A percentile compares a stretch with the other conserved stretches of the same genome.
Conservation (phyloP, 2,329 filamentous ascomycete species). For the Fusarium napiforme region DNA sequence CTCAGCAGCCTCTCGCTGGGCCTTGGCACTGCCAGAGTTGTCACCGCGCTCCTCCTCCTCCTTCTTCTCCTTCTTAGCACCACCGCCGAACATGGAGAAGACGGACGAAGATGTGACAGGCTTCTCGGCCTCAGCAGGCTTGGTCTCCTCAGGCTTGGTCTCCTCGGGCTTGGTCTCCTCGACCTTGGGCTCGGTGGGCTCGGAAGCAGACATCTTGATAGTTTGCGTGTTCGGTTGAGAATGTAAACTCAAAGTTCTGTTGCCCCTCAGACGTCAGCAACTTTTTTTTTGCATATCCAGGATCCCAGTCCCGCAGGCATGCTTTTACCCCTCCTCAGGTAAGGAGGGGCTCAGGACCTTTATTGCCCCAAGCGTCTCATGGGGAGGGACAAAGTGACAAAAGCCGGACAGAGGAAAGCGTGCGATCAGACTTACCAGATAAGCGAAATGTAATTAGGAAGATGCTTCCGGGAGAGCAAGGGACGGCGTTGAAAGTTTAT, state of each 20-base stretch:
- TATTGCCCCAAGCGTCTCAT: slow-evolving; percentile 17
- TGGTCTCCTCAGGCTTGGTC: slow-evolving; percentile 41
- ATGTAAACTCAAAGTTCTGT: slow-evolving; percentile 15
- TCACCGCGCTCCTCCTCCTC: slow-evolving; percentile 83
- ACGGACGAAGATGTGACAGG: slow-evolving; percentile 72
- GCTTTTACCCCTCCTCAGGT: slow-evolving; percentile 36
- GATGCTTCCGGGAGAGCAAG: slow-evolving; percentile 12
- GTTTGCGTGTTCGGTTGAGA: slow-evolving; percentile 26
- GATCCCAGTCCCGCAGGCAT: slow-evolving; percentile 31
- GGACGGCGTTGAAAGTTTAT: slow-evolving; percentile 14
- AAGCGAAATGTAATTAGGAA: slow-evolving; percentile 29
- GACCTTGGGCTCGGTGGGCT: slow-evolving; percentile 66
- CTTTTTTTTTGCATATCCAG: slow-evolving; percentile 20
- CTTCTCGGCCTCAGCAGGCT: slow-evolving; percentile 45
- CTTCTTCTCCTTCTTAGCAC: slow-evolving; percentile 97
- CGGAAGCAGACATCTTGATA: slow-evolving; percentile 60
- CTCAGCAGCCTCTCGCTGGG: slow-evolving; percentile 72
- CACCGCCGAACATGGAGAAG: slow-evolving; percentile 99
- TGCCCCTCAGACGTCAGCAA: slow-evolving; percentile 35
- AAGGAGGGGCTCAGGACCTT: slow-evolving; percentile 34
- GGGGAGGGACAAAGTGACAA: background rate
- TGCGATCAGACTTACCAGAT: slow-evolving; percentile 32
- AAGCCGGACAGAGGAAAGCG: background rate
- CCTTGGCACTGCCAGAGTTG: slow-evolving; percentile 88
- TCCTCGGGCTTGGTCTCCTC: slow-evolving; percentile 47